Base-by-base conservation (phyloP, 1,284 basidiomycete species). In the Ganoderma boninense region DNA sequence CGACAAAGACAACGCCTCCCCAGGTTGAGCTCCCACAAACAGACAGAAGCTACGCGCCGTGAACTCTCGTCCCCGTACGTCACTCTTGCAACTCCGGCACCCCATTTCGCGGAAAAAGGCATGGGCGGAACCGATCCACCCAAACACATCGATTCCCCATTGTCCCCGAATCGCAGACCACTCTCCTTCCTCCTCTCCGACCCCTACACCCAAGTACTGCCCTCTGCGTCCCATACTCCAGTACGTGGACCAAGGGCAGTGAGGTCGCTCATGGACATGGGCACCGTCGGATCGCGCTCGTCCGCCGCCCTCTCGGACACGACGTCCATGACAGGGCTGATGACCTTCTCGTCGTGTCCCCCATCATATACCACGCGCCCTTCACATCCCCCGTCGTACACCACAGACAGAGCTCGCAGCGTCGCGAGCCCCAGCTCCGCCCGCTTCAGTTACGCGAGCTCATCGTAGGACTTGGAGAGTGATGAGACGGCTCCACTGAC, bases 1-100 rank as follows among this genome's bases (percentile, higher is more conserved):
- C 65, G 74, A 42, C 73, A 74, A 14, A 60, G 69, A 16, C 66
- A 65, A 42, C 62, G 43, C 0, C 65, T 49, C 0, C 60, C 62
- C n/a, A n/a, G n/a, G n/a, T n/a, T n/a, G 7, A 66, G 64, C 23
- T 66, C 68, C 18, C 67, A 60, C 13, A 5, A 5, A 26, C 38
- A 71, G 71, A 42, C 66, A 71, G 38, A 52, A 26, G 54, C 54
- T n/a, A 4, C 49, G n/a, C 49, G 26, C 10, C 8, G 23, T 2
- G 38, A n/a, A 18, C 35, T n/a, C 59, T 14, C 8, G 4, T 42
- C 59, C 38, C 23, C 3, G 2, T 26, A 52, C 49, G 23, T 26
- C 23, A 23, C 49, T 10, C 26, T 23, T 13, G 18, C 3, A 35
- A 26, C n/a, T 20, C 35, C 14, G 11, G 59, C 26, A 20, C 35